Percentiles rank a stretch among this genome's conserved stretches.
Evolutionary conservation across 1,284 basidiomycete genomes (phyloP).

Genomic region (Fomitopsis palustris): DNA sequence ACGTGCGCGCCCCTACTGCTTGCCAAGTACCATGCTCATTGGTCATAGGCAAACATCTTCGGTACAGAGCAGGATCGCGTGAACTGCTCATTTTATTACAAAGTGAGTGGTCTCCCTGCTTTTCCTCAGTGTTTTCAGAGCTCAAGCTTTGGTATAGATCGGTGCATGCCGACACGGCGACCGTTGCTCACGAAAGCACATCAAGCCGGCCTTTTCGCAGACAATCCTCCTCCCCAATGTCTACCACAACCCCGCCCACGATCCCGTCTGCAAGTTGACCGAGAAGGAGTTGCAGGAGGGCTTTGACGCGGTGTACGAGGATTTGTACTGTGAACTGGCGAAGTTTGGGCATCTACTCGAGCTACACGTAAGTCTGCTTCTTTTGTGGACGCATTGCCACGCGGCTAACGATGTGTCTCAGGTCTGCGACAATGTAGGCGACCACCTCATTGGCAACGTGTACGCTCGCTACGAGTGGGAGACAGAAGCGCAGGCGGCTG

Average conservation of each 20-base stretch:
- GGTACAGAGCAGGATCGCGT: slow-evolving; percentile 91
- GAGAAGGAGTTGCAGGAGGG: slow-evolving; percentile 90
- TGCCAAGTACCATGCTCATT: background rate
- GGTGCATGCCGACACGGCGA: slow-evolving; percentile 96
- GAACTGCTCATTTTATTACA: slow-evolving; percentile 95
- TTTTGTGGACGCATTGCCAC: background rate
- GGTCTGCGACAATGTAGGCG: slow-evolving; percentile 99
- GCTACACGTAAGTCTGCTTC: slow-evolving; percentile 70
- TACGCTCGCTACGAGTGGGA: slow-evolving; percentile 99
- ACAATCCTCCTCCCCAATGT: slow-evolving; percentile 98
- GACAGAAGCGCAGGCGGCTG: slow-evolving; percentile 92
- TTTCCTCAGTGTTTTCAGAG: slow-evolving; percentile 5
- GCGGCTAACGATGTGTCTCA: slow-evolving; percentile 28
- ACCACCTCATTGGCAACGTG: slow-evolving; percentile 98
- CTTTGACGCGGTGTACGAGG: slow-evolving; percentile 97
- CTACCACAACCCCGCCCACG: slow-evolving; percentile 96
- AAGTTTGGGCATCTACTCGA: slow-evolving; percentile 96
- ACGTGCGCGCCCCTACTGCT: slow-evolving; percentile 14
- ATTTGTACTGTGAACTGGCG: slow-evolving; percentile 88
- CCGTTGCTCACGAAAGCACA: slow-evolving; percentile 95
- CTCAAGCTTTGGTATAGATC: slow-evolving; percentile 50
- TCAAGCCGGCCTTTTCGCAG: slow-evolving; percentile 95
- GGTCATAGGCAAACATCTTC: slow-evolving; percentile 73
- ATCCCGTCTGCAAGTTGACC: slow-evolving; percentile 83
- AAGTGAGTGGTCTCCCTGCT: slow-evolving; percentile 45